Evolutionary conservation across 176 grass and related monocot species (phyloP), one percentile per base, ranked within the genome.

Genomic region (Dactylis glomerata): DNA sequence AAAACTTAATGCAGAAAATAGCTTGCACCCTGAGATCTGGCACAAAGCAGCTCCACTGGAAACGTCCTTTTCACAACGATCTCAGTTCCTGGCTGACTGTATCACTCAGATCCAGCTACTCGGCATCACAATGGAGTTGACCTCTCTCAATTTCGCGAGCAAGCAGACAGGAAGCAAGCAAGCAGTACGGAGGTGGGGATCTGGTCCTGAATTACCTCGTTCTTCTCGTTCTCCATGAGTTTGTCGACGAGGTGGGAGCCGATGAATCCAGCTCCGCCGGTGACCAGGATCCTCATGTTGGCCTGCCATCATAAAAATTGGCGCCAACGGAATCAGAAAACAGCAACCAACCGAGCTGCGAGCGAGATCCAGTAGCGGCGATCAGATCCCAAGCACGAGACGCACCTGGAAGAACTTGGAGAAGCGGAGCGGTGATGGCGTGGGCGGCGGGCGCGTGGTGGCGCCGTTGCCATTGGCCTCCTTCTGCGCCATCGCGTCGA

Each of bases 201-300:
- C 71, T 78, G 30, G 12, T 27, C 3, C 36, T 76, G 3, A 6
- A 20, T 52, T 93, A 99, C 97, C 97, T 99, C 97, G 76, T 99
- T 37, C 89, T 99, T 99, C 89, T 99, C 97, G 84, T 99, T 99
- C 82, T 99, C 97, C 97, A 99, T 99, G 81, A 99, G 91, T 85
- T 81, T 99, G 90, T 99, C 97, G 36, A 99, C 97, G 79, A 99
- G 74, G 87, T 99, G 97, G 5, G 97, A 99, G 67, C 97, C 97
- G 81, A 99, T 99, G 89, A 99, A 99, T 28, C 97, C 97, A 55
- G 97, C 97, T 63, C 97, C 97, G 27, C 97, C 97, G 5, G 93
- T 99, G 86, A 99, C 97, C 15, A 99, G 84, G 87, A 99, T 99
- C 78, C 97, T 37, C 82, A 99, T 42, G 87, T 99, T 99, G 24